Evolutionary conservation across 2,329 filamentous ascomycete species (phyloP).

Genomic region (Cladosporium phlei): DNA sequence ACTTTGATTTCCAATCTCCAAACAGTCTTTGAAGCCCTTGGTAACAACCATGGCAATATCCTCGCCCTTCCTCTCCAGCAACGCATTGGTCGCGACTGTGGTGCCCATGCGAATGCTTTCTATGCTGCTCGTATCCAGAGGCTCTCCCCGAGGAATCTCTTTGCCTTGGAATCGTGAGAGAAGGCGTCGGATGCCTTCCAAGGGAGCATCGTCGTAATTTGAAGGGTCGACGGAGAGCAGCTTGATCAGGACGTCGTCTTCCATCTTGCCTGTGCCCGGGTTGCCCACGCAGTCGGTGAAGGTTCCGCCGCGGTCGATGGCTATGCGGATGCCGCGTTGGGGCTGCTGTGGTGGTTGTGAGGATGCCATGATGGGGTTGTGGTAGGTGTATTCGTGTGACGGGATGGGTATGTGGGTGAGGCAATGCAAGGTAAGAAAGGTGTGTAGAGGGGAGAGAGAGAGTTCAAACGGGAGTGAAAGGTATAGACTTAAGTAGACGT

Average conservation of each 20-base stretch:
- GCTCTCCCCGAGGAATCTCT: conserved; percentile 73
- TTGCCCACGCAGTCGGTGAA: conserved; percentile 92
- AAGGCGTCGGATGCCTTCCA: conserved; percentile 84
- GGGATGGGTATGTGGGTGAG: too few species aligned
- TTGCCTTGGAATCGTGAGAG: conserved; percentile 70
- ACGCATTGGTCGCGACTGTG: conserved; percentile 86
- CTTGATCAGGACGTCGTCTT: conserved; percentile 78
- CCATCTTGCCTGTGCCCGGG: conserved; percentile 60
- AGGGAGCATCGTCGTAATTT: conserved; percentile 85
- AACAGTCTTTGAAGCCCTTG: conserved; percentile 79
- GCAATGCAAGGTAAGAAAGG: too few species aligned
- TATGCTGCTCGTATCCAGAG: conserved; percentile 76
- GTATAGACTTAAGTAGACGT: too few species aligned
- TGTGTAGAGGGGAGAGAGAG: too few species aligned
- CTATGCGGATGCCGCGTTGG: conserved; percentile 62
- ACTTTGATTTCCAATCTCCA: conserved; percentile 86
- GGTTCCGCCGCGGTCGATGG: conserved; percentile 76
- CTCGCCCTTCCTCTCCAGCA: conserved; percentile 87
- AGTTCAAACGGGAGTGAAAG: too few species aligned
- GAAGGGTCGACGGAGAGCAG: conserved; percentile 83
- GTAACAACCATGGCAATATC: conserved; percentile 83
- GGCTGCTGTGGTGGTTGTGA: conserved; percentile 8
- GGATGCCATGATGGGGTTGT: conserved; percentile 1
- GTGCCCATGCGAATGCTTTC: conserved; percentile 95
- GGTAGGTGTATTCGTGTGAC: background rate